Evolutionary conservation across 768 basidiomycete genomes (phyloP), one percentile per base, ranked within the genome.

Genomic region (Baorangia bicolor): DNA sequence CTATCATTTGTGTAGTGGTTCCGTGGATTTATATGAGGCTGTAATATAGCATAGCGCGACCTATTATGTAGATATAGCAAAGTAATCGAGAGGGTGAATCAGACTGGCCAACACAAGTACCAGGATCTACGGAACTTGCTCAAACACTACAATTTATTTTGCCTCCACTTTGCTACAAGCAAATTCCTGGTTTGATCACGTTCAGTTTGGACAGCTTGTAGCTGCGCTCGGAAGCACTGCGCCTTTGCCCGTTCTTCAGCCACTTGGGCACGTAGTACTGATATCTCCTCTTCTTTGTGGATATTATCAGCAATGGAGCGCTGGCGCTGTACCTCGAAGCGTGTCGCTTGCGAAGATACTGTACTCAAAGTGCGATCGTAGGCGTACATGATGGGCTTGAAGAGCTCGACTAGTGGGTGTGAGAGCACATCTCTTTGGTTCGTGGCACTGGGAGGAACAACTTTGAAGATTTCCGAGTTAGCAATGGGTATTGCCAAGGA

Each of bases 281-380:
- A 40, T 16, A 53, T 58, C 28, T 51, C 34, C 33, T 55, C 46
- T 23, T 49, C 59, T 27, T 50, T 53, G 38, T 33, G 31, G 20
- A 46, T 31, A 46, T 42, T 46, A 21, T 60, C 59, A 4, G 42
- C 55, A 16, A 50, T 43, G 33, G 53, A 42, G 25, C 35, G 51
- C 33, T 60, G 59, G 13, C 43, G 51, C 34, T 58, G 56, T 11
- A 58, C 48, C 50, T 60, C 58, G 43, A 57, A 60, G 38, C 46
- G 47, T 20, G 46, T 35, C 9, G 40, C 51, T 40, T 57, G 59
- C 16, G 47, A 43, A 38, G 56, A 53, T 20, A 20, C 23, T 16
- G 51, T 42, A 25, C 31, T 39, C 33, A 43, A 38, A 37, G 8
- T 31, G 16, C 47, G 47, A 31, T 60, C 55, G 25, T 60, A 60